Evolutionary conservation across 352 stramenopile species (phyloP).

Genomic region (Saprolegnia parasitica): DNA sequence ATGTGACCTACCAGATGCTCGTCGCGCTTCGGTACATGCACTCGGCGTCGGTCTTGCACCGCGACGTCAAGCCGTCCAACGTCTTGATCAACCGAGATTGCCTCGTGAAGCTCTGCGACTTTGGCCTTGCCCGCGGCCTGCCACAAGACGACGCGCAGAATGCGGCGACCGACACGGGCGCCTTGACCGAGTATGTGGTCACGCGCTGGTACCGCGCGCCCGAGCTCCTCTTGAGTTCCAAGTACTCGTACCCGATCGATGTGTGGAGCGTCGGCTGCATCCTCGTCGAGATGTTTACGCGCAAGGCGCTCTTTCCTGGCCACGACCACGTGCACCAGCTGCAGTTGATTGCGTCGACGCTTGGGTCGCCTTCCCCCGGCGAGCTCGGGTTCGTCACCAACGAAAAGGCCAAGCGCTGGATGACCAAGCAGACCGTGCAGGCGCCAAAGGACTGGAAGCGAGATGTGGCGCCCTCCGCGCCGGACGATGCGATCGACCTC

Average conservation of each 20-base stretch:
- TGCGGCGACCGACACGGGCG: constrained; percentile 37
- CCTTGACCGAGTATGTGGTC: constrained; percentile 89
- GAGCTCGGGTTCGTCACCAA: constrained; percentile 82
- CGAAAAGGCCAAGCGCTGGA: constrained; percentile 76
- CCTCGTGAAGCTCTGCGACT: constrained; percentile 87
- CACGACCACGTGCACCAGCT: constrained; percentile 87
- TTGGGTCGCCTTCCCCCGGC: constrained; percentile 51
- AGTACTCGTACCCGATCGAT: constrained; percentile 94
- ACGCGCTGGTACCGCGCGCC: constrained; percentile 93
- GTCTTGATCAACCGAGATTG: constrained; percentile 92
- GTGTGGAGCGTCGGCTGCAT: constrained; percentile 98
- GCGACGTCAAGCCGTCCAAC: constrained; percentile 96
- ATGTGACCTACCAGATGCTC: constrained; percentile 81
- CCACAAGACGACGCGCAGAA: constrained; percentile 39
- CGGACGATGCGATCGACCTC: constrained; percentile 69
- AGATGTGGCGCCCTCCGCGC: constrained; percentile 51
- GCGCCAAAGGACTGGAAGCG: constrained; percentile 30
- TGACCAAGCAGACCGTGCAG: constrained; percentile 66
- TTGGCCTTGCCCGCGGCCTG: constrained; percentile 79
- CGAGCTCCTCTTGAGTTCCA: constrained; percentile 90
- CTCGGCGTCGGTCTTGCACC: constrained; percentile 80
- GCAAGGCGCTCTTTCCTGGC: constrained; percentile 71
- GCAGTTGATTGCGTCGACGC: constrained; percentile 78
- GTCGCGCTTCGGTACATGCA: constrained; percentile 79
- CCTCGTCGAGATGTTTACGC: constrained; percentile 95